Evolutionary conservation across 164 flowering plant species (phyloP).

Genomic region (Protea cynaroides): DNA sequence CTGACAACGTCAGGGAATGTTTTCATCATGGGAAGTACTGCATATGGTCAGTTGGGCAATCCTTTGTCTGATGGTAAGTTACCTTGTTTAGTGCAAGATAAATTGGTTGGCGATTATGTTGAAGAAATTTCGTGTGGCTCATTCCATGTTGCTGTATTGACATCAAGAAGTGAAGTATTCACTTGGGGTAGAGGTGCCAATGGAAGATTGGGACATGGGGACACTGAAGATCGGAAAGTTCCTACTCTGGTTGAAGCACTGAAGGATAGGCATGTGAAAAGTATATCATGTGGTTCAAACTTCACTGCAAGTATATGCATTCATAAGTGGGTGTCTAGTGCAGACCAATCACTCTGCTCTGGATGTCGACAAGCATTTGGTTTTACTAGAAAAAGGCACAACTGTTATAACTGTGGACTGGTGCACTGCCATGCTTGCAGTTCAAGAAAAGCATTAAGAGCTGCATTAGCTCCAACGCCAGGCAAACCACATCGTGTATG

Average conservation of each 20-base stretch:
- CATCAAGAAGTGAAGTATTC: constrained; percentile 25
- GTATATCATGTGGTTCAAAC: constrained; percentile 28
- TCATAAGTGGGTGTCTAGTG: constrained; percentile 28
- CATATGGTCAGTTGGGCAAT: constrained; percentile 27
- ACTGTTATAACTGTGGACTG: constrained; percentile 28
- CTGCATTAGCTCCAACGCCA: constrained; percentile 23
- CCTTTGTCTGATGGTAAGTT: constrained; percentile 24
- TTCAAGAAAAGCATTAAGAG: constrained; percentile 22
- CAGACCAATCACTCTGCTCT: constrained; percentile 24
- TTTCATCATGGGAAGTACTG: constrained; percentile 29
- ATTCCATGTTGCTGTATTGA: constrained; percentile 22
- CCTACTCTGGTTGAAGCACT: constrained; percentile 23
- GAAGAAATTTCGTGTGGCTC: constrained; percentile 27
- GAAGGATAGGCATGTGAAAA: constrained; percentile 25
- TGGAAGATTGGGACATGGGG: constrained; percentile 32
- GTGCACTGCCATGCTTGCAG: constrained; percentile 29
- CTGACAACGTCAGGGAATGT: constrained; percentile 29
- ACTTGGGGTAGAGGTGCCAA: constrained; percentile 31
- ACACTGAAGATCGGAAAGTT: constrained; percentile 21
- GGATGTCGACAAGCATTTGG: constrained; percentile 23
- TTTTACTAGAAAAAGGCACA: constrained; percentile 26
- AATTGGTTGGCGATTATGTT: constrained; percentile 16
- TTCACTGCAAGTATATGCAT: constrained; percentile 27
- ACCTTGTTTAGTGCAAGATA: constrained; percentile 22
- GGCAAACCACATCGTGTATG: constrained; percentile 26